Conservation (phyloP, 2,329 filamentous ascomycete species). For the Fusarium sp. region DNA sequence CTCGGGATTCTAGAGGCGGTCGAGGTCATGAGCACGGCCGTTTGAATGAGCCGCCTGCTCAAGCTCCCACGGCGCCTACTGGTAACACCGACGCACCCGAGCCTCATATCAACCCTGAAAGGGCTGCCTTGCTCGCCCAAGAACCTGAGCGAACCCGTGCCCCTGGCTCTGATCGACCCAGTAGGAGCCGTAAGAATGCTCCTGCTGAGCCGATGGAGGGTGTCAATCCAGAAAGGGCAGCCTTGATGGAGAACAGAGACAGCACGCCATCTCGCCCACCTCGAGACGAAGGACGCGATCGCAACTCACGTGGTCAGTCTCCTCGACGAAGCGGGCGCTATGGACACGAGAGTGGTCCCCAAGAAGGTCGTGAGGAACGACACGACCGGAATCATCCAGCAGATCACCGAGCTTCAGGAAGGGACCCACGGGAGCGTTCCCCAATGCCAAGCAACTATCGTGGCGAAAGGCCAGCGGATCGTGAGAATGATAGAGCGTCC, state of each 20-base stretch:
- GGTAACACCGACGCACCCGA: slow-evolving; percentile 50
- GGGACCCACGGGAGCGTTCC: slow-evolving; percentile 50
- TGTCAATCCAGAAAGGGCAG: slow-evolving; percentile 63
- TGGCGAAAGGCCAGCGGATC: slow-evolving; percentile 55
- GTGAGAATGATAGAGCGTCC: slow-evolving; percentile 49
- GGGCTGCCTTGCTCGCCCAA: slow-evolving; percentile 62
- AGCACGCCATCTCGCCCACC: slow-evolving; percentile 51
- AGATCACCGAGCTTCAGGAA: slow-evolving; percentile 47
- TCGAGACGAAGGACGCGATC: slow-evolving; percentile 60
- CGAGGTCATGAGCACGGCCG: slow-evolving; percentile 46
- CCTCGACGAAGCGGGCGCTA: slow-evolving; percentile 57
- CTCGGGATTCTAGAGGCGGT: slow-evolving; percentile 46
- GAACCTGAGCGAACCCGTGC: slow-evolving; percentile 47
- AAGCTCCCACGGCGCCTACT: slow-evolving; percentile 43
- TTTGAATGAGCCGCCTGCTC: slow-evolving; percentile 45
- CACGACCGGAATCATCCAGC: slow-evolving; percentile 55
- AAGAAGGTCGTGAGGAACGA: slow-evolving; percentile 62
- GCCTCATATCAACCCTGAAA: slow-evolving; percentile 67
- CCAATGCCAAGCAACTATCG: slow-evolving; percentile 46
- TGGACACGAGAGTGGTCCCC: slow-evolving; percentile 44
- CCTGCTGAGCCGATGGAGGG: slow-evolving; percentile 49
- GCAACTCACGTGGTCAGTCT: slow-evolving; percentile 58
- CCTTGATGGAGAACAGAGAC: slow-evolving; percentile 57
- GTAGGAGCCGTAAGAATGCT: slow-evolving; percentile 45
- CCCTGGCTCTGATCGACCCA: slow-evolving; percentile 46